phyloP scores from a whole-genome alignment of 2,329 filamentous ascomycete species.

The Lizonia empirigonia region DNA sequence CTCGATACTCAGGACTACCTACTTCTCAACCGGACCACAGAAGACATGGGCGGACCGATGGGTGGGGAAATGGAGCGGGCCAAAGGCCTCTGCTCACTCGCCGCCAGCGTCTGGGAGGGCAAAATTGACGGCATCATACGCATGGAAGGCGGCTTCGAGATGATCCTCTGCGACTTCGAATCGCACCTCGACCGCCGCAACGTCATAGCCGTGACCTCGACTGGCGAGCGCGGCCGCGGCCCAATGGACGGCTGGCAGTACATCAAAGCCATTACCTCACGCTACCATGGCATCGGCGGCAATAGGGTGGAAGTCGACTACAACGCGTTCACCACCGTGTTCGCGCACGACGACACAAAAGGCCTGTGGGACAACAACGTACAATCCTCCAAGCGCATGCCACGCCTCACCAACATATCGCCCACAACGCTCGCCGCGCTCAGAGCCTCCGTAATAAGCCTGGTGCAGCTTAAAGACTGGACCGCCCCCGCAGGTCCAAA shows the following conservation, averaged over 20 bases:
- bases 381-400: conserved; percentile 37
- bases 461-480: conserved; percentile 47
- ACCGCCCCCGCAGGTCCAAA: conserved; percentile 41
- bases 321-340: conserved; percentile 57
- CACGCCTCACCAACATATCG: conserved; percentile 49
- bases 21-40: conserved; percentile 53
- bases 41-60: conserved; percentile 27
- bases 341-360: conserved; percentile 48
- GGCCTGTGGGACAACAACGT: conserved; percentile 47
- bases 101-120: conserved; percentile 55
- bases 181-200: conserved; percentile 39
- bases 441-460: conserved; percentile 52
- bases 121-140: conserved; percentile 68
- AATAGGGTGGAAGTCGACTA: conserved; percentile 55
- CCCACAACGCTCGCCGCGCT: conserved; percentile 45
- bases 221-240: neutral
- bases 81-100: conserved; percentile 60
- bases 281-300: conserved; percentile 54
- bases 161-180: conserved; percentile 70
- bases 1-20: conserved; percentile 70
- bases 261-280: conserved; percentile 48
- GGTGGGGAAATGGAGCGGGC: conserved; percentile 60
- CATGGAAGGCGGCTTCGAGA: conserved; percentile 73
- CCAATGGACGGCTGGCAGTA: conserved; percentile 40
- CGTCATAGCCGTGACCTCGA: conserved; percentile 14